phyloP scores from a whole-genome alignment of 192 early-diverging fungal species.

The Gryganskiella cystojenkinii region DNA sequence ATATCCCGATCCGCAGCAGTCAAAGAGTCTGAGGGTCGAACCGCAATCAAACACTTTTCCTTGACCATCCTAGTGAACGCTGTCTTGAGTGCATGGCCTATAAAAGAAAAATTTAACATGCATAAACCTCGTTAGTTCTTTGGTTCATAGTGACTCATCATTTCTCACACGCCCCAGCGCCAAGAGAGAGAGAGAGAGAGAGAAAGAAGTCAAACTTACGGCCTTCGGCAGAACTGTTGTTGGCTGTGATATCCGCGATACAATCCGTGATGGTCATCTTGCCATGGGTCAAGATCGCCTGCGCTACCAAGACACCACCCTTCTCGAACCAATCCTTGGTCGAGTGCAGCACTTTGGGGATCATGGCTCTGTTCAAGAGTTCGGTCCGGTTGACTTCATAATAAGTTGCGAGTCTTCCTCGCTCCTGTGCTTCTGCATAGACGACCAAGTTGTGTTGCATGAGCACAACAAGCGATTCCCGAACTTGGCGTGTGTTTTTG shows the following conservation, averaged over 20 bases:
- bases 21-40: slow-evolving; percentile 66
- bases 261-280: slow-evolving; percentile 58
- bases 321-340: slow-evolving; percentile 66
- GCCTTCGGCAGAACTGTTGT: no score
- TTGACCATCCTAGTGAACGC: slow-evolving; percentile 66
- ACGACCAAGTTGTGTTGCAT: slow-evolving; percentile 88
- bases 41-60: slow-evolving; percentile 70
- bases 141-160: no score
- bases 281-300: slow-evolving; percentile 53
- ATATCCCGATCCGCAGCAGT: slow-evolving; percentile 70
- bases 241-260: slow-evolving; percentile 39
- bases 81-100: slow-evolving; percentile 31
- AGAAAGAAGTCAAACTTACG: slow-evolving; percentile 23
- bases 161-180: no score
- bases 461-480: slow-evolving; percentile 81
- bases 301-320: slow-evolving; percentile 52
- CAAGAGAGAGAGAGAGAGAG: no score
- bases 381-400: slow-evolving; percentile 69
- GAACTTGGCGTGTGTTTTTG: slow-evolving; percentile 67
- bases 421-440: slow-evolving; percentile 74
- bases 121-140: no score
- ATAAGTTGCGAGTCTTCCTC: slow-evolving; percentile 68
- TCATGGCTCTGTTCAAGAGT: slow-evolving; percentile 69
- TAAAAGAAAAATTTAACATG: neutral
- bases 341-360: slow-evolving; percentile 65